Evolutionary conservation across 305 asterid genomes (phyloP).

Genomic region (Solanum hybrid): DNA sequence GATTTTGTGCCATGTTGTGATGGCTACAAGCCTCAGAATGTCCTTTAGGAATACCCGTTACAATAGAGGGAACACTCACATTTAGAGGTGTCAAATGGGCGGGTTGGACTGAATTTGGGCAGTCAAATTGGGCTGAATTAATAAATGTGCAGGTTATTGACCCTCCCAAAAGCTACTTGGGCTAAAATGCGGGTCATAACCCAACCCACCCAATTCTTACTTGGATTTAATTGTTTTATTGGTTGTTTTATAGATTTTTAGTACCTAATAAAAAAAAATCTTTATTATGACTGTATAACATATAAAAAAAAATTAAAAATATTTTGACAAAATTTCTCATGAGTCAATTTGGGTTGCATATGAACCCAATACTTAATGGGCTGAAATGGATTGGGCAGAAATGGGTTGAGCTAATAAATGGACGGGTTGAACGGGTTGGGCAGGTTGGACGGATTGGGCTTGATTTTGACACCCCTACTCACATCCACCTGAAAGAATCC

Average conservation of each 20-base stretch:
- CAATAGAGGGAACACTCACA: not conserved
- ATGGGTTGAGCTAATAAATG: not conserved
- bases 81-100: not conserved
- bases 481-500: not conserved
- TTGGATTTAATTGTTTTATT: not conserved
- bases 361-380: not conserved
- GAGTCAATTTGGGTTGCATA: not conserved
- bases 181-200: not conserved
- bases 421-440: not conserved
- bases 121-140: not conserved
- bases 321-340: not conserved
- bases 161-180: not conserved
- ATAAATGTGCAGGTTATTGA: not conserved
- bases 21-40: not conserved
- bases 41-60: not conserved
- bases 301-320: too few species aligned
- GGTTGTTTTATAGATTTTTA: not conserved
- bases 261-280: not conserved
- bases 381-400: not conserved
- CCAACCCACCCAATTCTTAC: not conserved
- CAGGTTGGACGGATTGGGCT: too few species aligned
- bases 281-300: not conserved
- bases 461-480: not conserved
- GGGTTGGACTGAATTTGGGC: not conserved
- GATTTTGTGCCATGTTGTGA: not conserved